These are phyloP conservation scores for Solanum hybrid DNA, from an alignment of 305 asterid species.

Conservation along the genomic window DNA sequence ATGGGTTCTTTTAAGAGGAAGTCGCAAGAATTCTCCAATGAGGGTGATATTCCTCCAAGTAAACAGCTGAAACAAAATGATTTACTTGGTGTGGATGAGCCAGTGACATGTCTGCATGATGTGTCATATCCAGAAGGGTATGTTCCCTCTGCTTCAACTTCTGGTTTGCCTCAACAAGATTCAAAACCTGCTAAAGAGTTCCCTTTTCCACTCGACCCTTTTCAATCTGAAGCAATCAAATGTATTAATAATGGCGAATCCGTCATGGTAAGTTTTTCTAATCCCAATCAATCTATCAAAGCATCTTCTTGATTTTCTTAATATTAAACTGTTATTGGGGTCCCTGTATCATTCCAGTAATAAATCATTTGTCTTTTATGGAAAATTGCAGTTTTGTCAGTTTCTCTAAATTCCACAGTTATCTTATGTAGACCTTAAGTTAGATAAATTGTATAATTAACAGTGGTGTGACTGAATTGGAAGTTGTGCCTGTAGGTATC, in stretches of 20 bases:
- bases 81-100: slow-evolving; percentile 35
- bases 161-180: slow-evolving; percentile 19
- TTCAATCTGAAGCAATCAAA: slow-evolving; percentile 79
- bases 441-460: background rate
- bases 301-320: background rate
- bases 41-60: slow-evolving; percentile 31
- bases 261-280: slow-evolving; percentile 54
- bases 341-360: background rate
- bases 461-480: slow-evolving; percentile 8
- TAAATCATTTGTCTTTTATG: background rate
- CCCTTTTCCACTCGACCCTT: slow-evolving; percentile 76
- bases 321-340: background rate
- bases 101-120: slow-evolving; percentile 68
- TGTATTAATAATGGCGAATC: slow-evolving; percentile 77
- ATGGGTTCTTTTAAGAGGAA: slow-evolving; percentile 83
- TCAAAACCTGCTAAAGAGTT: slow-evolving; percentile 69
- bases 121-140: slow-evolving; percentile 79
- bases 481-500: slow-evolving; percentile 46
- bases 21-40: slow-evolving; percentile 32
- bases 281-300: background rate
- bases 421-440: background rate
- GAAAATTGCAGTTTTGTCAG: background rate
- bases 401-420: background rate
- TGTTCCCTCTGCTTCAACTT: slow-evolving; percentile 24
- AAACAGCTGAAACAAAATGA: slow-evolving; percentile 48